Base-by-base conservation (phyloP, 768 basidiomycete species). In the Lyophyllum atratum region DNA sequence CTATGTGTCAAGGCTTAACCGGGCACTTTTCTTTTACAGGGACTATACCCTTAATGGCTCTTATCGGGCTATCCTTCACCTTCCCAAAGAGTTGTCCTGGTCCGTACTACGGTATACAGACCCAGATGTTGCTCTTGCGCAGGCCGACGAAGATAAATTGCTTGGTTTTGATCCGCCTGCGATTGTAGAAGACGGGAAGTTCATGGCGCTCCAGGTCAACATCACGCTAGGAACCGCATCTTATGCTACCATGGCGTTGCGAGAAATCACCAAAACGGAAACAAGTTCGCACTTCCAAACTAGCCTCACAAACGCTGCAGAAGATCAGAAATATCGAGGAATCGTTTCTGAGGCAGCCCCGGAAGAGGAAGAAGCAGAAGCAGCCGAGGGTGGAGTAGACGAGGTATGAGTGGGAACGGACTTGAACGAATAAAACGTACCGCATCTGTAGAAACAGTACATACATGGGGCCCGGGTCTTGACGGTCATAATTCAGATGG, bases 241-340 rank as follows among this genome's bases (percentile, higher is more conserved):
- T 4, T 99, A 98, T 72, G 97, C 97, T 1, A 99, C 97, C 2
- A 99, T 99, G 97, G 96, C 95, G 3, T 71, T 99, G 63, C 85
- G 94, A 40, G 94, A 97, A 74, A 85, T 97, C 43, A 94, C 95
- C 14, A 98, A 96, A 76, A 92, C 90, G 31, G 95, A 98, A 66
- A 98, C 95, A 19, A 94, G 93, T 69, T 89, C 93, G 39, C 93
- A 94, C 65, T 88, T 86, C 74, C 95, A 97, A 68, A 90, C 81
- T n/a, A 76, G 76, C 61, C 78, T 95, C 59, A 95, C 93, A 12
- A 80, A 79, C 51, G 79, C 82, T 29, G 86, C 91, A 21, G 92
- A 90, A 68, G 93, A 95, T 67, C 93, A 95, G 68, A 85, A 85
- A 63, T 93, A 86, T 70, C 83, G 85, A 60, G 86, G 89, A 4